phyloP scores from a whole-genome alignment of 768 basidiomycete genomes.

The Leccinum subtestaceum region DNA sequence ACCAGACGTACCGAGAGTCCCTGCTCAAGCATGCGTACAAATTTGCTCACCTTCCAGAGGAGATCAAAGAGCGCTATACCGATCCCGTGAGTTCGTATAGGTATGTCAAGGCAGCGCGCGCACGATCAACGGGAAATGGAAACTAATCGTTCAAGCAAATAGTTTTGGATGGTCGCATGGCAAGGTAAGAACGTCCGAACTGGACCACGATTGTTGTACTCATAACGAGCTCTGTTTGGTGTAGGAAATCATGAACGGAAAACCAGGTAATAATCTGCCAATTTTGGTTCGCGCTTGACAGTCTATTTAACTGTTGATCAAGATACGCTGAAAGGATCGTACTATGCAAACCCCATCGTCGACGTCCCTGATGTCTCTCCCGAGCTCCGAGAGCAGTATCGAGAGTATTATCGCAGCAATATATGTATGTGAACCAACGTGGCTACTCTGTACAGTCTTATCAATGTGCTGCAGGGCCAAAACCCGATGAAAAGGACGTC shows the following conservation, averaged over 20 bases:
- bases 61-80: constrained; percentile 67
- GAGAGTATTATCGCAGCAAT: constrained; percentile 85
- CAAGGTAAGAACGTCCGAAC: constrained; percentile 50
- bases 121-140: background rate
- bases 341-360: constrained; percentile 78
- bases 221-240: background rate
- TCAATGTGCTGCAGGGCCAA: constrained; percentile 54
- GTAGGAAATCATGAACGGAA: constrained; percentile 95
- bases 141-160: background rate
- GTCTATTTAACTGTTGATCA: constrained; percentile 10
- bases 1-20: constrained; percentile 58
- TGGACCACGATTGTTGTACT: background rate
- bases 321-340: constrained; percentile 90
- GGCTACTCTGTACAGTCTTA: background rate
- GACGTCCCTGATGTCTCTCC: constrained; percentile 63
- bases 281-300: background rate
- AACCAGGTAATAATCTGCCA: constrained; percentile 54
- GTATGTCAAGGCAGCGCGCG: constrained; percentile 36
- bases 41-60: constrained; percentile 71
- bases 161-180: constrained; percentile 99
- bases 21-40: constrained; percentile 72
- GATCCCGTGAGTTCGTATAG: constrained; percentile 74
- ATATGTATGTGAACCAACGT: constrained; percentile 58
- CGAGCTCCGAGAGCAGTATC: constrained; percentile 54
- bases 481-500: constrained; percentile 51